A percentile compares a stretch with the other conserved stretches of the same genome.
Conservation (phyloP, 2,329 filamentous ascomycete species). For the Aspergillus novoparasiticus region DNA sequence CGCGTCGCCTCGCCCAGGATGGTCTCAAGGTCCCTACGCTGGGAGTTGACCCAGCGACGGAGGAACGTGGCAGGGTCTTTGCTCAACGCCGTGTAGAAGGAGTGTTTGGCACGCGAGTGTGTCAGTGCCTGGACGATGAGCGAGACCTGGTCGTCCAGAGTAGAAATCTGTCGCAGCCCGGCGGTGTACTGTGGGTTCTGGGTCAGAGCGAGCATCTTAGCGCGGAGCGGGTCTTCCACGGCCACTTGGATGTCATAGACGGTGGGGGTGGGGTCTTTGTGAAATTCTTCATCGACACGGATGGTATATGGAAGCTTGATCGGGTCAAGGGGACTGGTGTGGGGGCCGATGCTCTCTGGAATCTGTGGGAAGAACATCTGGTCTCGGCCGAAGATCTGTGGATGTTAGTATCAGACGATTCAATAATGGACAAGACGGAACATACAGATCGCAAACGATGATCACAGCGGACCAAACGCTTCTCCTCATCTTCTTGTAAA, state of each 20-base stretch:
- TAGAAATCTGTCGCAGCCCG: constrained; percentile 74
- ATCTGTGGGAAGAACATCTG: constrained; percentile 84
- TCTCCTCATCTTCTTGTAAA: constrained; percentile 92
- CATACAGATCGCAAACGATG: constrained; percentile 74
- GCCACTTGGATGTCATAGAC: constrained; percentile 87
- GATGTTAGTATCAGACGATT: neutral
- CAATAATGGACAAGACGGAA: constrained; percentile 10
- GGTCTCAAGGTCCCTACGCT: constrained; percentile 86
- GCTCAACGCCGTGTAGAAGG: constrained; percentile 77
- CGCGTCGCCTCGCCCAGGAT: constrained; percentile 79
- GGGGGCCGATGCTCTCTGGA: constrained; percentile 74
- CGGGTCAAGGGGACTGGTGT: constrained; percentile 78
- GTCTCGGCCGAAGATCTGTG: constrained; percentile 72
- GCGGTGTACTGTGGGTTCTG: constrained; percentile 70
- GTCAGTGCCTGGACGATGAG: constrained; percentile 79
- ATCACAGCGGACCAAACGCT: constrained; percentile 88
- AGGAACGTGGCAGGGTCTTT: constrained; percentile 84
- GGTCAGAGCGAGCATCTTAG: constrained; percentile 65
- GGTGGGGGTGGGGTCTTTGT: constrained; percentile 73
- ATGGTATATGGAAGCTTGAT: constrained; percentile 89
- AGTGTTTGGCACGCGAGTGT: constrained; percentile 85
- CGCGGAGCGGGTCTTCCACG: constrained; percentile 78
- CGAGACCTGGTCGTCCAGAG: constrained; percentile 82
- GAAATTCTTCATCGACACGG: constrained; percentile 82
- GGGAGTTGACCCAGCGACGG: constrained; percentile 83